A percentile compares a stretch with the other conserved stretches of the same genome.
Conservation (phyloP, 2,329 filamentous ascomycete species). For the Exophiala phaeomuriformis region DNA sequence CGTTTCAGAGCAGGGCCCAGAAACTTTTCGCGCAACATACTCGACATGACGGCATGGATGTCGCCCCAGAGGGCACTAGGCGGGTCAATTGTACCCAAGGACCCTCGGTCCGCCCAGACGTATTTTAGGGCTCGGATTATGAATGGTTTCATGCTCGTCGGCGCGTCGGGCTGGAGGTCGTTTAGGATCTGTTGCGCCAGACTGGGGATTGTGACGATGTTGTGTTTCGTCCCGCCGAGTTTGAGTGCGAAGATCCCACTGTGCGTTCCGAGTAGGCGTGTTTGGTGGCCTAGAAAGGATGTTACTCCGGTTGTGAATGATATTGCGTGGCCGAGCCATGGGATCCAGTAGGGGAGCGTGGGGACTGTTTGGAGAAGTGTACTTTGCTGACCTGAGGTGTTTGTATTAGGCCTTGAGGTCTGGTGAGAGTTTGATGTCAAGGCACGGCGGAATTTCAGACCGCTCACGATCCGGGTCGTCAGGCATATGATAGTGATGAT, state of each 20-base stretch:
- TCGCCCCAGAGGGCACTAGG: constrained; percentile 31
- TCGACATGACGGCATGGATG: constrained; percentile 34
- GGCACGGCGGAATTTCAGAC: constrained; percentile 26
- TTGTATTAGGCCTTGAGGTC: not conserved
- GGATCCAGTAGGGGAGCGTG: constrained; percentile 53
- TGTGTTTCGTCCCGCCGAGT: constrained; percentile 41
- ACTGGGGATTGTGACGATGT: constrained; percentile 45
- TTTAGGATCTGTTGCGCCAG: constrained; percentile 39
- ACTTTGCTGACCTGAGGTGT: constrained; percentile 20
- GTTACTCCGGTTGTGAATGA: constrained; percentile 34
- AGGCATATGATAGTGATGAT: constrained; percentile 28
- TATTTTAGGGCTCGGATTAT: constrained; percentile 35
- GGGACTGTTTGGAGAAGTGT: constrained; percentile 35
- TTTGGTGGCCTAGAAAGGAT: constrained; percentile 4
- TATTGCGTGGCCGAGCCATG: constrained; percentile 49
- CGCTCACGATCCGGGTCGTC: constrained; percentile 35
- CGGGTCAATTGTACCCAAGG: constrained; percentile 33
- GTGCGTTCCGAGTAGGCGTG: constrained; percentile 20
- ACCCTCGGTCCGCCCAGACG: constrained; percentile 39
- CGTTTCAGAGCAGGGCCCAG: constrained; percentile 33
- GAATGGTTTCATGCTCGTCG: constrained; percentile 29
- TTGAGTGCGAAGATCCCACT: constrained; percentile 14
- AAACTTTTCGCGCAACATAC: constrained; percentile 43
- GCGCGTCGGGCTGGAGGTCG: constrained; percentile 22
- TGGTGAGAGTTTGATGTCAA: constrained; percentile 6